Evolutionary conservation across 345 rosid species (phyloP), one percentile per base, ranked within the genome.

Genomic region (Euphorbia lathyris): DNA sequence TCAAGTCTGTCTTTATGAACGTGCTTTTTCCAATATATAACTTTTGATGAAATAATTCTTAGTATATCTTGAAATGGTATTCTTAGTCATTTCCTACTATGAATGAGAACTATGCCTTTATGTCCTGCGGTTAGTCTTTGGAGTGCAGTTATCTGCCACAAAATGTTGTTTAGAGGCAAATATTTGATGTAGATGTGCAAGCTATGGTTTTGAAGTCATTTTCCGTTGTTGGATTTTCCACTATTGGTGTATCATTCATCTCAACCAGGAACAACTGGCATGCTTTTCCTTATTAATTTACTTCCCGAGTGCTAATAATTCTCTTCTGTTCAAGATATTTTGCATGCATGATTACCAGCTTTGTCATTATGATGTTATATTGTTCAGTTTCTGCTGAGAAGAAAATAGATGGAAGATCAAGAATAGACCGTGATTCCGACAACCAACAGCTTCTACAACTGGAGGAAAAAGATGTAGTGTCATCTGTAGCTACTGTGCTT

Each of bases 391-490:
- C 79, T 75, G 68, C 70, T 63, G 98, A 95, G 80, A 95, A 90
- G 83, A 95, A 92, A 80, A 83, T 83, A 59, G 97, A 95, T 19
- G 93, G 87, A 71, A 82, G 96, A 76, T 74, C 86, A 32, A 86
- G 94, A 80, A 56, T 81, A 64, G 98, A 95, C 81, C 91, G 97
- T 62, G 99, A 95, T 62, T 83, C 94, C n/a, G 99, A 95, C 78
- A 92, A 90, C 74, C 98, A 86, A 71, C 98, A 88, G 67, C 88
- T 92, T 79, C 73, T 92, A 79, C 98, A 79, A 79, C 79, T 92
- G 72, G 99, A 95, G 76, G 99, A 95, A 67, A 95, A 92, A 84
- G 98, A 95, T 78, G 99, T 95, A 34, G 99, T 95, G 20, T 95
- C 99, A 64, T 95, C 98, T 72, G 99, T 92, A 47, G 98, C 99